Evolutionary conservation across 2,329 filamentous ascomycete species (phyloP).

Genomic region (Monosporascus sp.): DNA sequence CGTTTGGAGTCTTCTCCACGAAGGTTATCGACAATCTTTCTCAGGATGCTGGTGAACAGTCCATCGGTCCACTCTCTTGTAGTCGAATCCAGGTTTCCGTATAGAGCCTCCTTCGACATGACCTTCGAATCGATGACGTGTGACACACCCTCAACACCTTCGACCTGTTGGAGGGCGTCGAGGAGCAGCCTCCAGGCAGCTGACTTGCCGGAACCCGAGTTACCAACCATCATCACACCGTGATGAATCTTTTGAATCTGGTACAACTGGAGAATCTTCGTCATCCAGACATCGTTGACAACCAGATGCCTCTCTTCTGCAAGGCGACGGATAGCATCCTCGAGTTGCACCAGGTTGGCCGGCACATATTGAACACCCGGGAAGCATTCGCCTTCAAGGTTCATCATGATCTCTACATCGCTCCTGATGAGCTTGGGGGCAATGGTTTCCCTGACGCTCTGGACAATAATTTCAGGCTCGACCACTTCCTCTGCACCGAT

Average conservation of each 20-base stretch:
- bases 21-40: constrained; percentile 98
- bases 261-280: constrained; percentile 92
- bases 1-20: constrained; percentile 94
- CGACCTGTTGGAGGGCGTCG: constrained; percentile 83
- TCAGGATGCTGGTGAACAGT: constrained; percentile 92
- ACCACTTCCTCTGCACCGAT: constrained; percentile 65
- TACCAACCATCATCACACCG: constrained; percentile 99
- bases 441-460: constrained; percentile 97
- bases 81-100: constrained; percentile 91
- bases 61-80: constrained; percentile 99
- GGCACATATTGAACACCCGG: constrained; percentile 90
- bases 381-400: constrained; percentile 81
- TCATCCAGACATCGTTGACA: constrained; percentile 93
- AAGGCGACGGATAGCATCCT: constrained; percentile 74
- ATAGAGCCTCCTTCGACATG: constrained; percentile 98
- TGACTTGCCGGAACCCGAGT: constrained; percentile 96
- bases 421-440: constrained; percentile 91
- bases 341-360: constrained; percentile 74
- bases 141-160: constrained; percentile 87
- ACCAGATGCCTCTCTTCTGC: constrained; percentile 83
- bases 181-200: constrained; percentile 89
- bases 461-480: constrained; percentile 96
- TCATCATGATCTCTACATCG: constrained; percentile 83
- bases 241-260: constrained; percentile 98
- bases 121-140: constrained; percentile 99